Percentiles rank a stretch among this genome's conserved stretches.
Conservation (phyloP, 106 monocot genomes). For the Apostasia shenzhenica region DNA sequence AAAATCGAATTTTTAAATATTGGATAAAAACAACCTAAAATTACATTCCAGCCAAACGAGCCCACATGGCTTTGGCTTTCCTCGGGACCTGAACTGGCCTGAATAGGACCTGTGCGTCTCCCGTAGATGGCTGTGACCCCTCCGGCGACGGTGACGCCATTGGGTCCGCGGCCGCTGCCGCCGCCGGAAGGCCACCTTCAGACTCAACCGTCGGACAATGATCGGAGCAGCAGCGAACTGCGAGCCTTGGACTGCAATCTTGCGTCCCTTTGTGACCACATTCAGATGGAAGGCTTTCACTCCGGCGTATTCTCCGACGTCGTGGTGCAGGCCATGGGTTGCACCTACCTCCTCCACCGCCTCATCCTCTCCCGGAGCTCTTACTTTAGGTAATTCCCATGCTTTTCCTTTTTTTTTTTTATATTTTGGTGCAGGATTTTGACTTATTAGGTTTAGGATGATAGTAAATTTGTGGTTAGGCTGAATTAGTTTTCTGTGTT, state of each 20-base stretch:
- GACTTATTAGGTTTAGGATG: not conserved
- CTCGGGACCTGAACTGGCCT: too few relatives aligned
- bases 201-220: conserved; percentile 25
- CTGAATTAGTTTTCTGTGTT: too few relatives aligned
- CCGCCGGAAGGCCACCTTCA: conserved; percentile 3
- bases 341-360: conserved; percentile 81
- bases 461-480: too few relatives aligned
- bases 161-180: not conserved
- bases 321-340: conserved; percentile 69
- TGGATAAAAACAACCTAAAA: too few relatives aligned
- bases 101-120: too few relatives aligned
- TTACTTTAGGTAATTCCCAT: conserved; percentile 67
- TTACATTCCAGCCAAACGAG: too few relatives aligned
- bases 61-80: too few relatives aligned
- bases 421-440: not conserved
- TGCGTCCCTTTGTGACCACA: conserved; percentile 80
- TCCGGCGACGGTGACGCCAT: conserved; percentile 2
- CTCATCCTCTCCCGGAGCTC: conserved; percentile 92
- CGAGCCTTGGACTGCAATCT: conserved; percentile 77
- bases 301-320: conserved; percentile 81
- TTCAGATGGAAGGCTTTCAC: conserved; percentile 83
- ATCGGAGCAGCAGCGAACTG: conserved; percentile 44
- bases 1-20: too few relatives aligned
- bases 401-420: not conserved
- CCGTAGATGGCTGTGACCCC: conserved; percentile 3